Evolutionary conservation across 2,329 filamentous ascomycete genomes (phyloP).

Genomic region (Calonectria pteridis): DNA sequence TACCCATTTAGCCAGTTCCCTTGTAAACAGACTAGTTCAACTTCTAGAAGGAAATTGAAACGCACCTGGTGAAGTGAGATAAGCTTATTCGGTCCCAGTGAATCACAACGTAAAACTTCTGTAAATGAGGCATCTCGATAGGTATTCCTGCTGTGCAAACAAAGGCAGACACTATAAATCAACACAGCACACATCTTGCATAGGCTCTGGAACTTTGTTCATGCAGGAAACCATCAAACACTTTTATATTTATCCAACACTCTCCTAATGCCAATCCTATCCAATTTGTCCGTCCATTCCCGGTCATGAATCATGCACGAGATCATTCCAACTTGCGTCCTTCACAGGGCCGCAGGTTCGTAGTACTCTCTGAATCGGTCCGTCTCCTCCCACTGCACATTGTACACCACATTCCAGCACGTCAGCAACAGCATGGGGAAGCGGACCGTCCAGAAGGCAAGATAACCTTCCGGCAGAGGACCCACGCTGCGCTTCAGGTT

Average conservation of each 20-base stretch:
- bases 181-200: neutral
- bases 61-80: neutral
- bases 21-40: no score
- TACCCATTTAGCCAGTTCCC: no score
- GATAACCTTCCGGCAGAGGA: slow-evolving; percentile 81
- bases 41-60: neutral
- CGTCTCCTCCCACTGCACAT: slow-evolving; percentile 72
- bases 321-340: neutral
- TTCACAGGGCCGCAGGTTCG: slow-evolving; percentile 56
- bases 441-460: slow-evolving; percentile 83
- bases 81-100: neutral
- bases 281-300: neutral
- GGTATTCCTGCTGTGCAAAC: neutral
- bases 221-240: neutral
- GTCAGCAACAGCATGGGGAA: slow-evolving; percentile 84
- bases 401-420: slow-evolving; percentile 81
- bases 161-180: neutral
- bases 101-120: no score
- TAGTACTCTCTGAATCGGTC: slow-evolving; percentile 82
- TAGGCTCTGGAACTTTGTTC: neutral
- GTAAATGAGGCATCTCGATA: no score
- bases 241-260: slow-evolving; percentile 7
- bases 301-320: neutral
- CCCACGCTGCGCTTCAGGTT: slow-evolving; percentile 79
- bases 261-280: no score